phyloP scores from a whole-genome alignment of 2,329 filamentous ascomycete species.

The Epicoccum sorghinum region DNA sequence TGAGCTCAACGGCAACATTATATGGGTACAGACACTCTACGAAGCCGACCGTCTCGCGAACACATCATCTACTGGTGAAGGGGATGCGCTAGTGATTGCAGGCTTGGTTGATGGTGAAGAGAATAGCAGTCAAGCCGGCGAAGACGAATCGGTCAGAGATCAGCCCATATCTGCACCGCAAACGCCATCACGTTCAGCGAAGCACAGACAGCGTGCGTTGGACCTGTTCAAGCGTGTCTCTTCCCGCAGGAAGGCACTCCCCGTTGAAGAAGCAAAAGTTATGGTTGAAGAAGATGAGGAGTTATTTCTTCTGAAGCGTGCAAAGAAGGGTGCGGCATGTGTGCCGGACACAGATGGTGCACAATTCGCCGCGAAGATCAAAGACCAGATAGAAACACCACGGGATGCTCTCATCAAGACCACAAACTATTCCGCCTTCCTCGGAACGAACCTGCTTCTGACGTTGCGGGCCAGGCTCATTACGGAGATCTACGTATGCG shows the following conservation, averaged over 20 bases:
- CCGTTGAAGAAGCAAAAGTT: slow-evolving; percentile 35
- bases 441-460: slow-evolving; percentile 73
- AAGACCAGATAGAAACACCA: slow-evolving; percentile 55
- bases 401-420: slow-evolving; percentile 67
- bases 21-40: slow-evolving; percentile 85
- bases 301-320: slow-evolving; percentile 51
- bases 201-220: slow-evolving; percentile 44
- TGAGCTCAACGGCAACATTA: slow-evolving; percentile 67
- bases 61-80: slow-evolving; percentile 55
- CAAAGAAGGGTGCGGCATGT: slow-evolving; percentile 50
- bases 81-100: slow-evolving; percentile 52
- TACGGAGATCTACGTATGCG: slow-evolving; percentile 88
- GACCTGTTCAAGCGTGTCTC: slow-evolving; percentile 47
- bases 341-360: slow-evolving; percentile 53
- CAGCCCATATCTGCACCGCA: slow-evolving; percentile 28
- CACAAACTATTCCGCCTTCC: slow-evolving; percentile 86
- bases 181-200: slow-evolving; percentile 42
- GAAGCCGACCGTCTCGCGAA: slow-evolving; percentile 65
- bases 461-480: slow-evolving; percentile 84
- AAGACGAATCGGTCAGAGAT: slow-evolving; percentile 39
- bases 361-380: slow-evolving; percentile 58
- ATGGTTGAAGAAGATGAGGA: slow-evolving; percentile 52
- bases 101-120: slow-evolving; percentile 45
- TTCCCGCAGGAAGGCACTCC: slow-evolving; percentile 34
- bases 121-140: slow-evolving; percentile 42